Base-by-base conservation (phyloP, 108 stramenopile genomes). In the Fragilaria crotonensis region DNA sequence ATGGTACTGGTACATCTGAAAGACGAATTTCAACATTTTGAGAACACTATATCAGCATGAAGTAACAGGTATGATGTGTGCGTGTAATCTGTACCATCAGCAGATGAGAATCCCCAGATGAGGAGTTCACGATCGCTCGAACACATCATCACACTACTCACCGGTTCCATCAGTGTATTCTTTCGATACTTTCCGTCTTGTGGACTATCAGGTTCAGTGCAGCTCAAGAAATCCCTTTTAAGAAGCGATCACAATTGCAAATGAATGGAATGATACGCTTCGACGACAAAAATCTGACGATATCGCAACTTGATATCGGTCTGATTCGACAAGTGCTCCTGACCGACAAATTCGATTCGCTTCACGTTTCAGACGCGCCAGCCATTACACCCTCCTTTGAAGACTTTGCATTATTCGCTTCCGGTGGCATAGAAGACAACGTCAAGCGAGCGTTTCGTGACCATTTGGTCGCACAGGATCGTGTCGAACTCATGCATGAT, bases 381-480 rank as follows among this genome's bases (percentile, higher is more conserved):
- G 20, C 19, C 19, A 25, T 22, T 25, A 52, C 51, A 22, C 51
- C 51, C 1, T 52, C 25, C 25, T 52, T 52, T 52, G 22, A 23
- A 25, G 51, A 52, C 22, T 52, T 52, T 52, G 18, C 22, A 26
- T 25, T 26, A 3, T 3, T 22, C 23, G 21, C 22, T 25, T 23
- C 25, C 17, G 26, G 23, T 25, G 47, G 47, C 17, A 48, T 72
- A 27, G 58, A 64, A 4, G 54, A 30, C 18, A 53, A 56, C n/a
- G 68, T 81, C 71, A 73, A 72, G 51, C 57, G 71, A 3, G 73
- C 74, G 23, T 78, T 69, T 55, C 71, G 57, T 45, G 53, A 65
- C 27, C 54, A 66, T 1, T 30, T 75, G 47, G 57, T 48, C 21
- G 69, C 28, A 1, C 32, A 55, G 31, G 69, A 52, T 11, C 62